Percentiles rank a stretch among this genome's conserved stretches.
Conservation (phyloP, 441 rosid species). For the Erodium trifolium region DNA sequence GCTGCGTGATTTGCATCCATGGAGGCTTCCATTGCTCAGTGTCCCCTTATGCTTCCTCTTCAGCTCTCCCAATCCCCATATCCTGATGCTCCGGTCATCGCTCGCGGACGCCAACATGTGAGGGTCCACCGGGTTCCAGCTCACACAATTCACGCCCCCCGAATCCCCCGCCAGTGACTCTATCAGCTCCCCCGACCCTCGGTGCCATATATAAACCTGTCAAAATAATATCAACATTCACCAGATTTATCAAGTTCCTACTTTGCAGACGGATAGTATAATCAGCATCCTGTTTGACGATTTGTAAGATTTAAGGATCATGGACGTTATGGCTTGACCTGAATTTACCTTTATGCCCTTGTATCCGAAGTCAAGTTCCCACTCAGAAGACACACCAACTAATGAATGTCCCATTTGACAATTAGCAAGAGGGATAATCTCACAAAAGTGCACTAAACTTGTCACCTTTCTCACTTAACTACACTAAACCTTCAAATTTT, state of each 20-base stretch:
- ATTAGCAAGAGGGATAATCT: no score
- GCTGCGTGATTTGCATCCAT: slow-evolving; percentile 21
- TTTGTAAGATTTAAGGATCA: no score
- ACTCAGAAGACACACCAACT: no score
- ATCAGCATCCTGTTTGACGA: not conserved
- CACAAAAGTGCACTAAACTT: no score
- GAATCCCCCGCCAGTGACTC: slow-evolving; percentile 49
- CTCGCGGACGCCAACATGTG: slow-evolving; percentile 70
- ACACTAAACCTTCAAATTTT: no score
- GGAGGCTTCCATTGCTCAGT: slow-evolving; percentile 30
- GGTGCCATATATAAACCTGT: slow-evolving; percentile 66
- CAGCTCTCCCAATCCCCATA: slow-evolving; percentile 53
- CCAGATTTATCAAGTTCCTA: not conserved
- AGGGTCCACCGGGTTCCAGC: slow-evolving; percentile 61
- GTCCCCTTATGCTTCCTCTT: slow-evolving; percentile 26
- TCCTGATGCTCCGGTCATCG: slow-evolving; percentile 58
- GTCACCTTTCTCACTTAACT: no score
- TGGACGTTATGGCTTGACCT: no score
- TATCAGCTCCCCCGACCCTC: slow-evolving; percentile 40
- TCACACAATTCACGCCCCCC: slow-evolving; percentile 65
- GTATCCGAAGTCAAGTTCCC: no score
- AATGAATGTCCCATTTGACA: no score
- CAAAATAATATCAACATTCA: not conserved
- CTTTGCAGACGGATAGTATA: not conserved
- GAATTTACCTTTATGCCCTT: no score